Conservation (phyloP, 108 stramenopile genomes). For the Cylindrotheca closterium region DNA sequence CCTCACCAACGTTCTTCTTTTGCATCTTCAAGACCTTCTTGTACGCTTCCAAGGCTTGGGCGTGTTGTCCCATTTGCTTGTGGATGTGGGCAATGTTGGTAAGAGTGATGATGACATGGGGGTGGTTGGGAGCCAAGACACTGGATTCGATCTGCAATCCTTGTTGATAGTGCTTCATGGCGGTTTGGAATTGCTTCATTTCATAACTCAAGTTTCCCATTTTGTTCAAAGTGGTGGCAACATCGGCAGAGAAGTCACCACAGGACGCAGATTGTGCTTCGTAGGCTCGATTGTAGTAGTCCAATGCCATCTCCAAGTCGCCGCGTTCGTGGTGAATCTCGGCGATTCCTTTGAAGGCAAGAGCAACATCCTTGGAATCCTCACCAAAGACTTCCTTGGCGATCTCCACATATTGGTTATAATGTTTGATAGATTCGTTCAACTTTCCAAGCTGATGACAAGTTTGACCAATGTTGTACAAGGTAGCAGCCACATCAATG, state of each 20-base stretch:
- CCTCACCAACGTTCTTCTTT: slow-evolving; percentile 20
- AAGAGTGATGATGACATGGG: slow-evolving; percentile 47
- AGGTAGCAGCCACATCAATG: slow-evolving; percentile 68
- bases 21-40: slow-evolving; percentile 42
- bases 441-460: slow-evolving; percentile 50
- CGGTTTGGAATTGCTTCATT: slow-evolving; percentile 43
- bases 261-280: slow-evolving; percentile 32
- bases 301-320: slow-evolving; percentile 42
- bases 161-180: slow-evolving; percentile 55
- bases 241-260: slow-evolving; percentile 51
- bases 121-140: slow-evolving; percentile 45
- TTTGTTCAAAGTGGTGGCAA: slow-evolving; percentile 71
- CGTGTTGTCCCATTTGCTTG: slow-evolving; percentile 45
- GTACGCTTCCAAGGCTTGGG: slow-evolving; percentile 43
- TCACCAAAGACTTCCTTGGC: slow-evolving; percentile 33
- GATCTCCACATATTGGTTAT: slow-evolving; percentile 52
- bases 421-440: slow-evolving; percentile 44
- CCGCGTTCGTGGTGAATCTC: slow-evolving; percentile 53
- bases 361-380: slow-evolving; percentile 52
- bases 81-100: slow-evolving; percentile 43
- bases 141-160: slow-evolving; percentile 55
- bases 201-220: slow-evolving; percentile 75
- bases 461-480: slow-evolving; percentile 72
- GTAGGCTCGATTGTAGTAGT: slow-evolving; percentile 34
- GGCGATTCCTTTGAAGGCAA: slow-evolving; percentile 63